These are phyloP conservation scores for Suillus brevipes DNA, from an alignment of 768 basidiomycete genomes.

Conservation along the genomic window DNA sequence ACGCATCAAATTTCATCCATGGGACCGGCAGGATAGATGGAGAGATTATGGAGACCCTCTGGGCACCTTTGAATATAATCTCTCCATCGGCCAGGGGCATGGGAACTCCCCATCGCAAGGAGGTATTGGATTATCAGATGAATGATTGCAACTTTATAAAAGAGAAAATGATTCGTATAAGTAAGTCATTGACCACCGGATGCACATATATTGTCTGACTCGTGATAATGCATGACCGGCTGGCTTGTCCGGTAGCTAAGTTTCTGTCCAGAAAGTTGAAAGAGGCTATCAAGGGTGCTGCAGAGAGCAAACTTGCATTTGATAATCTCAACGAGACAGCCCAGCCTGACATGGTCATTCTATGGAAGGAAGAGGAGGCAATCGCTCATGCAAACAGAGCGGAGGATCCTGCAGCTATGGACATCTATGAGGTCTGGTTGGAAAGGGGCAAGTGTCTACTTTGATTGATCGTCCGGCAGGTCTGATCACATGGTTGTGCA, in stretches of 20 bases:
- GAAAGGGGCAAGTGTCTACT: too few species aligned
- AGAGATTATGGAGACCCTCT: slow-evolving; percentile 11
- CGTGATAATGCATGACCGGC: background rate
- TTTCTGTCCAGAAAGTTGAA: slow-evolving; percentile 2
- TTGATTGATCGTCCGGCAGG: too few species aligned
- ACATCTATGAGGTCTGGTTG: slow-evolving; percentile 8
- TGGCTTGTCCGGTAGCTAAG: background rate
- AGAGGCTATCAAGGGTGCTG: background rate
- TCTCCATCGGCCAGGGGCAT: background rate
- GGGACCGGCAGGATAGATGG: slow-evolving; percentile 4
- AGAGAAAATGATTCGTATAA: slow-evolving; percentile 23
- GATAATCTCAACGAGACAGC: background rate
- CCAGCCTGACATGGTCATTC: background rate
- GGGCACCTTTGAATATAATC: slow-evolving; percentile 6
- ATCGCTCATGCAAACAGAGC: background rate
- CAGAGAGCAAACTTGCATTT: background rate
- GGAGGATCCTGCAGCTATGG: slow-evolving; percentile 1
- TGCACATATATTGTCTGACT: background rate
- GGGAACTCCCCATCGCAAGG: slow-evolving; percentile 5
- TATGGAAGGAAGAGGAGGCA: slow-evolving; percentile 4
- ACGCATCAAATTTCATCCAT: slow-evolving; percentile 2
- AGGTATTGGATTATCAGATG: slow-evolving; percentile 26
- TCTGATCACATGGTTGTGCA: background rate
- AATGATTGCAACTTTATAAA: slow-evolving; percentile 27
- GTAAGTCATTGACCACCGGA: background rate